Evolutionary conservation across 257 asterid genomes (phyloP), one percentile per base, ranked within the genome.

Genomic region (Solanum bulbocastanum): DNA sequence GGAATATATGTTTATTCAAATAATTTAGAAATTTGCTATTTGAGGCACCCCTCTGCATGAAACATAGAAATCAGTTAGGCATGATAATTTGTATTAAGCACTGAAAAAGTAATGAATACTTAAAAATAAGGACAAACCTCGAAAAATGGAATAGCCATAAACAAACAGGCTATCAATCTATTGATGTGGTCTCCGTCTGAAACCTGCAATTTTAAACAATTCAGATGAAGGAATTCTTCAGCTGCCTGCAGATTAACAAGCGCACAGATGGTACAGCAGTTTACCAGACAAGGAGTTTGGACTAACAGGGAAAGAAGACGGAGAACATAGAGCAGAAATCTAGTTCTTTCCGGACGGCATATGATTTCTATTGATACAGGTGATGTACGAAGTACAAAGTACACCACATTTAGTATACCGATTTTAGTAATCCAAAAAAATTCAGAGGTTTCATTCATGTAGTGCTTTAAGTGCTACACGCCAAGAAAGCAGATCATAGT

Each of bases 1-100:
- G 96, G 39, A 96, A 94, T 58, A 96, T 94, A 92, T 95, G 94
- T 90, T 95, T 96, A 94, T 94, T 96, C 88, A 94, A 89, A 88
- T 95, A 96, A 88, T 90, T 93, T 90, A 95, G 90, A 76, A 95
- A 96, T 91, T 93, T 96, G 98, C 98, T 93, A 90, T 93, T 95
- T 1, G 99, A 95, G 91, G 99, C 99, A 76, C 99, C 99, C 90
- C 94, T 93, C 99, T 95, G 98, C 93, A 92, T 86, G 89, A 33
- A 86, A 90, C 25, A 60, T 81, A 89, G 81, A 62, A 27, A 69
- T 90, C 88, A 91, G 89, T 82, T 90, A 76, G 82, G 86, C 30
- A 83, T 88, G 86, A 35, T 71, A 78, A 37, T 66, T 84, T 44
- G 1, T n/a, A 68, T 30, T 60, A 78, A 87, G 78, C 65, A 87